These are phyloP conservation scores for Zizania latifolia DNA, from an alignment of 176 grass and related monocot genomes.

Conservation along the genomic window DNA sequence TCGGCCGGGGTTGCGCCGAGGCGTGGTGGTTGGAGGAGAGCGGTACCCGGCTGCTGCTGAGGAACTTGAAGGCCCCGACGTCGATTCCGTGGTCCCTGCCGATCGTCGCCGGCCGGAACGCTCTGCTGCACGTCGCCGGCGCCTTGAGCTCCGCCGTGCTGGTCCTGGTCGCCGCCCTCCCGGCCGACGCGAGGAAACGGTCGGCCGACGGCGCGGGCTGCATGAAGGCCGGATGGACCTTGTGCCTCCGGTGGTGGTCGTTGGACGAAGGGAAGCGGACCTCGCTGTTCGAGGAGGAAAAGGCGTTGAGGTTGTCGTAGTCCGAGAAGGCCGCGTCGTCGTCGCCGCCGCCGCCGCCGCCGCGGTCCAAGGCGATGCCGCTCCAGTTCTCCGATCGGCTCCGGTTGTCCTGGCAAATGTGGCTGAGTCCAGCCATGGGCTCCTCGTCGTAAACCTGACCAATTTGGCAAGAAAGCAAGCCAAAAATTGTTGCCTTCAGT, in stretches of 20 bases:
- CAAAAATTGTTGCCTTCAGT: neutral
- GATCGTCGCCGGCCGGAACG: constrained; percentile 53
- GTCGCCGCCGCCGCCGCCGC: constrained; percentile 20
- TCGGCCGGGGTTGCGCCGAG: constrained; percentile 34
- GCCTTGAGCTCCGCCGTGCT: constrained; percentile 46
- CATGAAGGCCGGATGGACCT: constrained; percentile 47
- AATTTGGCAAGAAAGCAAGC: neutral
- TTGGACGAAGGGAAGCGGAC: constrained; percentile 40
- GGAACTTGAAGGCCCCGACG: constrained; percentile 12
- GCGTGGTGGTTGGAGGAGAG: constrained; percentile 10
- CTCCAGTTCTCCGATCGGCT: constrained; percentile 83
- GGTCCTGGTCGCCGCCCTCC: constrained; percentile 28
- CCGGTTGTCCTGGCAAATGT: constrained; percentile 58
- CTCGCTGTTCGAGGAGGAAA: constrained; percentile 70
- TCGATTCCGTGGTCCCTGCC: constrained; percentile 30
- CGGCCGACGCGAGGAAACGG: constrained; percentile 37
- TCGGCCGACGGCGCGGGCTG: constrained; percentile 43
- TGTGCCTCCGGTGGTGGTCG: constrained; percentile 49
- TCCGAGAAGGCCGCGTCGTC: constrained; percentile 48
- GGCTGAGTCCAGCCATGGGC: constrained; percentile 30
- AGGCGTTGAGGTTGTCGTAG: constrained; percentile 39
- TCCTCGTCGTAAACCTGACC: constrained; percentile 66
- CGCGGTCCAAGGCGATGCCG: constrained; percentile 41
- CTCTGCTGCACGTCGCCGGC: constrained; percentile 28
- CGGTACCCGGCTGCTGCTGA: constrained; percentile 16